Percentiles rank a stretch among this genome's conserved stretches.
Conservation (phyloP, 768 basidiomycete genomes). For the Inosperma sp. region DNA sequence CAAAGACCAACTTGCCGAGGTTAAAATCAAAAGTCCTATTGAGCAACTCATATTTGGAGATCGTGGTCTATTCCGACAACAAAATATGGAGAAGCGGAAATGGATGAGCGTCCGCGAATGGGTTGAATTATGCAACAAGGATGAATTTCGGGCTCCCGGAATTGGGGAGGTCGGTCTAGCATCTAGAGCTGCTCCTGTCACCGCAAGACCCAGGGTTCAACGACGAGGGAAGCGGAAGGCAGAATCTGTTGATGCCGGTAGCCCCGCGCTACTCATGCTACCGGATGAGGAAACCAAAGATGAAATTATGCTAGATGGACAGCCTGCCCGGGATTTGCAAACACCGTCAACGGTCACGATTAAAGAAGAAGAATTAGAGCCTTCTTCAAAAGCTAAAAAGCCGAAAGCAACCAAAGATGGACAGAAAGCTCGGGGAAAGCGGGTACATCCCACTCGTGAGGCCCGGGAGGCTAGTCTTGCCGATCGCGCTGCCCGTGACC, state of each 20-base stretch:
- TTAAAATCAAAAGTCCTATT: slow-evolving; percentile 86
- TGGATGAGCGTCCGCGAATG: slow-evolving; percentile 84
- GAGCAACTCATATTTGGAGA: slow-evolving; percentile 89
- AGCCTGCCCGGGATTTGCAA: slow-evolving; percentile 26
- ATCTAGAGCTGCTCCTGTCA: slow-evolving; percentile 33
- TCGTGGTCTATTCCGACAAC: slow-evolving; percentile 81
- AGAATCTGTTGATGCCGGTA: slow-evolving; percentile 34
- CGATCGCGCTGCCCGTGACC: slow-evolving; percentile 41
- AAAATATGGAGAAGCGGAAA: slow-evolving; percentile 86
- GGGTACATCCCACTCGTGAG: slow-evolving; percentile 40
- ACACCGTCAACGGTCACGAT: slow-evolving; percentile 15
- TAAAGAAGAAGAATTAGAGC: slow-evolving; percentile 34
- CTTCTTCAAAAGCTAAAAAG: slow-evolving; percentile 18
- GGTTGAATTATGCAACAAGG: slow-evolving; percentile 69
- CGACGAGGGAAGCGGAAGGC: slow-evolving; percentile 43
- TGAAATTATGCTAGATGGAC: slow-evolving; percentile 44
- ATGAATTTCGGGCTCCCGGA: slow-evolving; percentile 72
- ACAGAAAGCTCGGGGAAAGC: slow-evolving; percentile 32
- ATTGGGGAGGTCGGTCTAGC: slow-evolving; percentile 60
- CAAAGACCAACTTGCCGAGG: slow-evolving; percentile 59
- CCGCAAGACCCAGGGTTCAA: slow-evolving; percentile 27
- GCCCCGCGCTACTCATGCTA: slow-evolving; percentile 44
- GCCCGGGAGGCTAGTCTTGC: slow-evolving; percentile 49
- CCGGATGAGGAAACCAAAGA: slow-evolving; percentile 40
- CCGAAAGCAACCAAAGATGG: slow-evolving; percentile 22